Conservation (phyloP, 2,329 filamentous ascomycete species). For the Aspergillus quadricinctus region DNA sequence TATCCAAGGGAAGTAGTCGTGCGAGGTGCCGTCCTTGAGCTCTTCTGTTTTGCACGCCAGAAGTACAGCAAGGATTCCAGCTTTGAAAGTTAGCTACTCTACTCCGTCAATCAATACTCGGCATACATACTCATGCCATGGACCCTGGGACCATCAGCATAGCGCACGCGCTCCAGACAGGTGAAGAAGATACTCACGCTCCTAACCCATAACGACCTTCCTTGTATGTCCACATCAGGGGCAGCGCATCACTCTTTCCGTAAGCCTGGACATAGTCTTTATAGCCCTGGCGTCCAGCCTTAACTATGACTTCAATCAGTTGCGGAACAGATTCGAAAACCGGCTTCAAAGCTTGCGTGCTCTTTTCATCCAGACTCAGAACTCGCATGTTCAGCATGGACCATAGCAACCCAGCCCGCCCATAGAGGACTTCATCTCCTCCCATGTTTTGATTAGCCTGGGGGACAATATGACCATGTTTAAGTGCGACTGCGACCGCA, state of each 20-base stretch:
- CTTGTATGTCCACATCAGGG: conserved; percentile 40
- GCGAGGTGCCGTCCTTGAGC: conserved; percentile 16
- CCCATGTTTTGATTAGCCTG: conserved; percentile 27
- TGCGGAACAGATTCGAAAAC: conserved; percentile 26
- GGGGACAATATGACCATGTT: conserved; percentile 23
- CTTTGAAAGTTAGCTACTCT: conserved; percentile 14
- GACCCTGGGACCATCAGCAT: conserved; percentile 18
- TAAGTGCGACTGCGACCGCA: conserved; percentile 26
- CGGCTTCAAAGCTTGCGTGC: conserved; percentile 15
- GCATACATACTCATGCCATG: conserved; percentile 22
- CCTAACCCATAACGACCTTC: conserved; percentile 34
- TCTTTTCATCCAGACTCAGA: conserved; percentile 19
- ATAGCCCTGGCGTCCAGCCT: conserved; percentile 29
- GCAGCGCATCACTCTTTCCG: conserved; percentile 28
- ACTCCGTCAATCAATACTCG: background rate
- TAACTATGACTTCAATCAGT: conserved; percentile 30
- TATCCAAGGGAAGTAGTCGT: conserved; percentile 28
- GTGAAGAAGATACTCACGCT: conserved; percentile 26
- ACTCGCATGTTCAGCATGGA: conserved; percentile 31
- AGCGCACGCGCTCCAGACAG: background rate
- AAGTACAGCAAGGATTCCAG: conserved; percentile 35
- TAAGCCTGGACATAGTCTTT: conserved; percentile 27
- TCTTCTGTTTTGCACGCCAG: conserved; percentile 33
- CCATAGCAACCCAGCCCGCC: conserved; percentile 37
- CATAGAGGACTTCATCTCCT: conserved; percentile 37